Percentiles rank a stretch among this genome's conserved stretches.
Evolutionary conservation across 1,139 yeast genomes (phyloP).

Genomic region (Blastobotrys persicus): DNA sequence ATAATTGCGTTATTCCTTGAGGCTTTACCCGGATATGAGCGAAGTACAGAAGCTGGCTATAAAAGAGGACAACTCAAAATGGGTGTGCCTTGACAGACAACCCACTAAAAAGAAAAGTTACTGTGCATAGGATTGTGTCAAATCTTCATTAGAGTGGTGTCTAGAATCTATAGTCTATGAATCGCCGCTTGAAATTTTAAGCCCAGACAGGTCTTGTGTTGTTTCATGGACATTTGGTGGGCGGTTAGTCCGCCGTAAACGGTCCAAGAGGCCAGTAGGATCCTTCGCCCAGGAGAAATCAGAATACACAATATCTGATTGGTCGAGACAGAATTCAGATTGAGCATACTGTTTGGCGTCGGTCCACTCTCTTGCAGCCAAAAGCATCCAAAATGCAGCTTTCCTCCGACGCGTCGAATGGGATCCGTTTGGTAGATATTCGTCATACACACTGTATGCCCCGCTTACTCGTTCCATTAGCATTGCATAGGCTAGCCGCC

Average conservation of each 20-base stretch:
- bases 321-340: slow-evolving; percentile 29
- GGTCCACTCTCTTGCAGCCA: slow-evolving; percentile 76
- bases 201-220: neutral
- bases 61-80: too few relatives aligned
- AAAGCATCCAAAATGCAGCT: slow-evolving; percentile 72
- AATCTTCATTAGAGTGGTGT: neutral
- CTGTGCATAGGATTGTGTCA: neutral
- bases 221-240: neutral
- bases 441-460: slow-evolving; percentile 38
- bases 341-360: slow-evolving; percentile 27
- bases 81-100: neutral
- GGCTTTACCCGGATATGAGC: too few relatives aligned
- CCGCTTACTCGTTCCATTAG: slow-evolving; percentile 50
- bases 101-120: neutral
- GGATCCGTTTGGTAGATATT: slow-evolving; percentile 13
- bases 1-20: too few relatives aligned
- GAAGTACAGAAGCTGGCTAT: too few relatives aligned
- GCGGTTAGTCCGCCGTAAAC: slow-evolving; percentile 14
- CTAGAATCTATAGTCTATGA: neutral
- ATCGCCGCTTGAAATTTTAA: neutral
- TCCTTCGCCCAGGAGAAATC: slow-evolving; percentile 34
- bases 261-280: slow-evolving; percentile 23
- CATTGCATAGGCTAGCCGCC: slow-evolving; percentile 43
- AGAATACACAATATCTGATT: slow-evolving; percentile 26
- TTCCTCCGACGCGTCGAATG: slow-evolving; percentile 52